phyloP scores from a whole-genome alignment of 1,284 basidiomycete genomes.

The Blastosporella zonata region DNA sequence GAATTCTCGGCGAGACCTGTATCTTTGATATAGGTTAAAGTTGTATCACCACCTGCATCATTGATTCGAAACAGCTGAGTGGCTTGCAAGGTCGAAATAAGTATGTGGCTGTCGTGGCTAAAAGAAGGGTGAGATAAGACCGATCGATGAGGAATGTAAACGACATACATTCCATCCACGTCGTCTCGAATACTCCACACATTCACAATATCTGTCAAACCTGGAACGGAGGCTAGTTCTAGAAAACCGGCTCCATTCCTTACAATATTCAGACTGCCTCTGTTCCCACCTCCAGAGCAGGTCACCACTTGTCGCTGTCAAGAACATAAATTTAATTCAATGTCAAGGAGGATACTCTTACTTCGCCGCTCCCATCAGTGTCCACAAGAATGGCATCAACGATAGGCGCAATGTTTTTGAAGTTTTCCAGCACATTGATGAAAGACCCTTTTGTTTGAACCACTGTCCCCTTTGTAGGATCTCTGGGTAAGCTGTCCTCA shows the following conservation, averaged over 20 bases:
- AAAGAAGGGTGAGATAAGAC: conserved; percentile 9
- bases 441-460: conserved; percentile 49
- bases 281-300: conserved; percentile 82
- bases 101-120: conserved; percentile 52
- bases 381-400: conserved; percentile 81
- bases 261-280: conserved; percentile 80
- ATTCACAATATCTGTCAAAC: conserved; percentile 53
- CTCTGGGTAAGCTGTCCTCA: conserved; percentile 12
- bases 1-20: conserved; percentile 37
- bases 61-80: conserved; percentile 54
- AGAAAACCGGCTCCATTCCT: conserved; percentile 85
- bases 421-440: conserved; percentile 60
- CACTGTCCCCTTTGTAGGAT: conserved; percentile 42
- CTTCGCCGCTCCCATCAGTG: conserved; percentile 72
- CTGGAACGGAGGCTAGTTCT: conserved; percentile 61
- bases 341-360: conserved; percentile 33
- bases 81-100: conserved; percentile 54
- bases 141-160: not conserved
- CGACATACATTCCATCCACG: conserved; percentile 51
- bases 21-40: conserved; percentile 36
- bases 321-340: conserved; percentile 7
- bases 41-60: conserved; percentile 29
- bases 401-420: conserved; percentile 86
- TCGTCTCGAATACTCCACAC: conserved; percentile 64
- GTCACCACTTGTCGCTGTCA: conserved; percentile 80